phyloP scores from a whole-genome alignment of 495 filamentous ascomycete genomes.

The Aspergillus olivimuriae region DNA sequence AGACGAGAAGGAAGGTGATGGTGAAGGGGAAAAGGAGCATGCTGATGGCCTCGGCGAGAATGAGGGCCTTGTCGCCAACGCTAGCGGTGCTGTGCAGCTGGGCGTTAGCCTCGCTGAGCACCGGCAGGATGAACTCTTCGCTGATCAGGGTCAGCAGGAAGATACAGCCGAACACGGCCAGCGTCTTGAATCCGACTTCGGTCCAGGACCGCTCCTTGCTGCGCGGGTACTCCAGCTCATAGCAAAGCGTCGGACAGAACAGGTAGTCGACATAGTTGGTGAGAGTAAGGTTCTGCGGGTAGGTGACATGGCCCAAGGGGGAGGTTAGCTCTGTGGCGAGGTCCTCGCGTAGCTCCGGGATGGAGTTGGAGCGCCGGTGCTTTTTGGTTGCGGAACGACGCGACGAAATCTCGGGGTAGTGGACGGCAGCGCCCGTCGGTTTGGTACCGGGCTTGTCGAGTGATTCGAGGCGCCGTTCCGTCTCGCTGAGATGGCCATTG shows the following conservation, averaged over 20 bases:
- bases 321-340: constrained; percentile 86
- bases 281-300: constrained; percentile 80
- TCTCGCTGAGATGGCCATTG: constrained; percentile 89
- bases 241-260: constrained; percentile 92
- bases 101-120: constrained; percentile 66
- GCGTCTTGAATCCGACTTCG: constrained; percentile 76
- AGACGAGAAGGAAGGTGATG: constrained; percentile 90
- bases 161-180: constrained; percentile 94
- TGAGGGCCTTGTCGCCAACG: constrained; percentile 60
- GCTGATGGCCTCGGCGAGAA: constrained; percentile 88
- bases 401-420: constrained; percentile 61
- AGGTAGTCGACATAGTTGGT: constrained; percentile 82
- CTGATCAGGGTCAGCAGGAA: constrained; percentile 87
- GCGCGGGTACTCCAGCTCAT: constrained; percentile 94
- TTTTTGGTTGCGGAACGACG: constrained; percentile 22
- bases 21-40: constrained; percentile 96
- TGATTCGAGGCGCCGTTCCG: constrained; percentile 65
- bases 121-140: constrained; percentile 93
- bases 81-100: constrained; percentile 56
- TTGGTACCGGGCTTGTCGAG: constrained; percentile 73
- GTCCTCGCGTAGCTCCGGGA: constrained; percentile 70
- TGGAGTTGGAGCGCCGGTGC: constrained; percentile 39
- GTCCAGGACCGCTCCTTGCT: constrained; percentile 66
- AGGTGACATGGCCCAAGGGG: constrained; percentile 81
- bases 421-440: constrained; percentile 61